Evolutionary conservation across 257 asterid genomes (phyloP).

Genomic region (Salvia splendens): DNA sequence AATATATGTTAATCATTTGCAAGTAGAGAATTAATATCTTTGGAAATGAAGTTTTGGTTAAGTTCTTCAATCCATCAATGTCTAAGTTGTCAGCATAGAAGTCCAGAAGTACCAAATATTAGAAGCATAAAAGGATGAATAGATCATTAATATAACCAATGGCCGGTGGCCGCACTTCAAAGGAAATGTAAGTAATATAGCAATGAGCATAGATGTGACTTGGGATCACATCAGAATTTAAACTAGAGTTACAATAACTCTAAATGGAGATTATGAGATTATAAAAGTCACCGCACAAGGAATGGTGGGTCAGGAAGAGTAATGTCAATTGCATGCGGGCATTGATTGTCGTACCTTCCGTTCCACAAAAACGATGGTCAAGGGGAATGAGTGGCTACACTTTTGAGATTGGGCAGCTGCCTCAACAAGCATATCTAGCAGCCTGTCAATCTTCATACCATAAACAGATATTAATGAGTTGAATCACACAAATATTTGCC

Average conservation of each 20-base stretch:
- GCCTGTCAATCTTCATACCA: conserved; percentile 73
- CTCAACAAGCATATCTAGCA: conserved; percentile 78
- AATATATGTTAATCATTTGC: neutral
- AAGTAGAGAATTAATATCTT: conserved; percentile 5
- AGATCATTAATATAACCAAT: neutral
- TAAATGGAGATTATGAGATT: conserved; percentile 19
- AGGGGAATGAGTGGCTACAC: conserved; percentile 65
- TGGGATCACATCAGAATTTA: conserved; percentile 18
- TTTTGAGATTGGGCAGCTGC: conserved; percentile 72
- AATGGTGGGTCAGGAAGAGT: conserved; percentile 9
- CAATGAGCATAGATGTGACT: conserved; percentile 3
- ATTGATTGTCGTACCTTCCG: conserved; percentile 59
- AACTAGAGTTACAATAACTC: conserved; percentile 21
- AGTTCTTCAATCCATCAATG: conserved; percentile 16
- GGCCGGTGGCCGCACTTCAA: neutral
- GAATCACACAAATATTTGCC: conserved; percentile 20
- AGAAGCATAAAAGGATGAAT: conserved; percentile 2
- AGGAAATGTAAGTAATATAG: conserved; percentile 5
- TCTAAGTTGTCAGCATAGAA: conserved; percentile 3
- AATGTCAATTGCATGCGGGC: conserved; percentile 12
- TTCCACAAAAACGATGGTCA: conserved; percentile 93
- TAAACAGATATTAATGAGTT: conserved; percentile 30
- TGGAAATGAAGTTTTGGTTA: neutral
- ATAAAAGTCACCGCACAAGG: conserved; percentile 20
- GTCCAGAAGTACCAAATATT: conserved; percentile 13